A percentile compares a stretch with the other conserved stretches of the same genome.
These are phyloP conservation scores for Leccinum subgranulosum DNA, from an alignment of 768 basidiomycete species.

Conservation along the genomic window DNA sequence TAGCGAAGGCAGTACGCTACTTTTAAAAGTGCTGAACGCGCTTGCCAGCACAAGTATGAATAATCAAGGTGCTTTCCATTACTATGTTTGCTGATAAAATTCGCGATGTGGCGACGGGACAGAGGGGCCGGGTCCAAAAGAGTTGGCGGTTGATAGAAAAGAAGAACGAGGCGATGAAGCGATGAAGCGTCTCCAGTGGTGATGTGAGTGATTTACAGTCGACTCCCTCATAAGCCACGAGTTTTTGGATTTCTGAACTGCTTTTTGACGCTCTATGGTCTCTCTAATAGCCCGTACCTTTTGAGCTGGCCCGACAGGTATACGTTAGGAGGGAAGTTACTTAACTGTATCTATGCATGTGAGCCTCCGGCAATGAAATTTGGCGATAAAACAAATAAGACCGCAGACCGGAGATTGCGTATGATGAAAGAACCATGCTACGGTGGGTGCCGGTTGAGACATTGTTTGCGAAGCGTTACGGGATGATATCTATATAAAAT, in stretches of 20 bases:
- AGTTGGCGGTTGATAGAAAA: background rate
- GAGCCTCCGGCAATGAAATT: background rate
- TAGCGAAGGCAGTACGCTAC: background rate
- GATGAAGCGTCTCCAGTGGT: background rate
- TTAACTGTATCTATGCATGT: background rate
- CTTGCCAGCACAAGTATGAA: background rate
- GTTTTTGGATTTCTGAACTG: too few species aligned
- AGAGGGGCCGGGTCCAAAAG: background rate
- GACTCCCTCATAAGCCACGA: too few species aligned
- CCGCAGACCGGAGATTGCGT: background rate
- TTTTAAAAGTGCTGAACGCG: background rate
- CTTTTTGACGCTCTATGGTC: too few species aligned
- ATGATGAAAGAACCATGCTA: background rate
- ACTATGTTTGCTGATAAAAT: background rate
- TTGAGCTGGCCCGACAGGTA: too few species aligned
- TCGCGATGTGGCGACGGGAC: background rate
- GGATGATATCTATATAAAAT: background rate
- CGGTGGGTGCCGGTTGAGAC: background rate
- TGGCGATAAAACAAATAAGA: background rate
- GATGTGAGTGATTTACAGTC: too few species aligned
- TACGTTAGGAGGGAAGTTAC: too few species aligned
- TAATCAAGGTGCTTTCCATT: background rate
- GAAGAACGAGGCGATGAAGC: background rate
- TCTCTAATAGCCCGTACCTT: too few species aligned
- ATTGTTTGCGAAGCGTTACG: background rate